Evolutionary conservation across 2,329 filamentous ascomycete species (phyloP).

Genomic region (Ceratocystis smalleyi): DNA sequence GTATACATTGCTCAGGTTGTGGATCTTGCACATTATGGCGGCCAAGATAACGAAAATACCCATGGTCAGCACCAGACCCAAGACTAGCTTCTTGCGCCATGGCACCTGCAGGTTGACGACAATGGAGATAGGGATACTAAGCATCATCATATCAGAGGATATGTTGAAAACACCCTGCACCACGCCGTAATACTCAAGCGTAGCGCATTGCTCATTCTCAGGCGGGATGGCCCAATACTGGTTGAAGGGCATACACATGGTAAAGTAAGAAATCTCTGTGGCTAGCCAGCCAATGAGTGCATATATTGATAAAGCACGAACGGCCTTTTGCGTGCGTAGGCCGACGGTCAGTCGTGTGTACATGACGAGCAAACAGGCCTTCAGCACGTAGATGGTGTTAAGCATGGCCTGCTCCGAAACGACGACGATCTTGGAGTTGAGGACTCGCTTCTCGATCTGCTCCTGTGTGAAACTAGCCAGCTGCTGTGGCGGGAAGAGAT

Average conservation of each 20-base stretch:
- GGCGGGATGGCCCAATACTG: constrained; percentile 44
- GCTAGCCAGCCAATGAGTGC: constrained; percentile 32
- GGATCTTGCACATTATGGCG: constrained; percentile 33
- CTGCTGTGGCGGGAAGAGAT: constrained; percentile 14
- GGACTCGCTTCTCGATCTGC: constrained; percentile 27
- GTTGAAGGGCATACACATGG: constrained; percentile 38
- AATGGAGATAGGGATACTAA: constrained; percentile 40
- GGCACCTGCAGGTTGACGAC: constrained; percentile 35
- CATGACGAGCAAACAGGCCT: constrained; percentile 41
- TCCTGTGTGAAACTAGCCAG: constrained; percentile 10
- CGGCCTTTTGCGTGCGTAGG: constrained; percentile 31
- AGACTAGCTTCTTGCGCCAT: constrained; percentile 36
- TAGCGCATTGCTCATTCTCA: constrained; percentile 38
- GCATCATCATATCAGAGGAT: constrained; percentile 43
- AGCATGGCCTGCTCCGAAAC: constrained; percentile 48
- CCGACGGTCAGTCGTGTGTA: constrained; percentile 28
- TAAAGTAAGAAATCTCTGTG: constrained; percentile 35
- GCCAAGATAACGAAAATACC: constrained; percentile 35
- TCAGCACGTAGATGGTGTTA: constrained; percentile 40
- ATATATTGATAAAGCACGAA: constrained; percentile 36
- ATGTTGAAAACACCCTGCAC: constrained; percentile 45
- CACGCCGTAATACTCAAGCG: constrained; percentile 41
- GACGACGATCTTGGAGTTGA: constrained; percentile 47
- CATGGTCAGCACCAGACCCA: constrained; percentile 32
- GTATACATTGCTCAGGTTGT: constrained; percentile 28